Base-by-base conservation (phyloP, 768 basidiomycete genomes). In the Tricholoma flavovirens region DNA sequence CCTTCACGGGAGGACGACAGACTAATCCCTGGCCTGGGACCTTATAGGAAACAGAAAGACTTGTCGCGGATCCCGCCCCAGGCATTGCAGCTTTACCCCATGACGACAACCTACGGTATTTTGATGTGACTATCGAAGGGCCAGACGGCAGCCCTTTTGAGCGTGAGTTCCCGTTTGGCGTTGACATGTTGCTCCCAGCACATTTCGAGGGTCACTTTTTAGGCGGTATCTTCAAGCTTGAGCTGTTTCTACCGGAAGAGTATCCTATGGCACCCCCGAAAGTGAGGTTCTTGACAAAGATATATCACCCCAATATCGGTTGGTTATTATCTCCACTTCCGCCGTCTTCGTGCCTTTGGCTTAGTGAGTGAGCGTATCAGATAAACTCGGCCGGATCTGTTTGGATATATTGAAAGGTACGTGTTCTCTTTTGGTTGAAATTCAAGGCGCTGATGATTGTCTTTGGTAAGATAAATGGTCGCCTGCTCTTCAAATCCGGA, bases 221-320 rank as follows among this genome's bases (percentile, higher is more conserved):
- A 97, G 95, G 87, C 64, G 97, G 96, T 19, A 77, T 90, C 17
- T 98, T 98, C 77, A 89, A 87, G 64, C 81, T 98, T n/a, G 97
- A 99, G 72, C 78, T 99, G 43, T 99, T 98, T 76, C 78, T 99
- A 24, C 97, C 97, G 4, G 97, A 98, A 72, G 97, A 98, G 71
- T 99, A 99, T 74, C 97, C 97, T 1, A 99, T 99, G 97, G 90
- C 89, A 50, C 96, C 97, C 0, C 97, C 97, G 21, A 99, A 99
- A 75, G 97, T 99, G 56, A 82, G 96, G 62, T 98, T 96, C 76
- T 76, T 97, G 64, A 97, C 95, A 55, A 95, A 94, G 86, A 96
- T 98, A 77, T 95, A 96, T 77, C 94, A 98, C 72, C 95, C 97
- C 49, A 99, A 99, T 72, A 99, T 99, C 75, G 96, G 96, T 97